phyloP scores from a whole-genome alignment of 768 basidiomycete genomes.

The Trametes sanguinea region DNA sequence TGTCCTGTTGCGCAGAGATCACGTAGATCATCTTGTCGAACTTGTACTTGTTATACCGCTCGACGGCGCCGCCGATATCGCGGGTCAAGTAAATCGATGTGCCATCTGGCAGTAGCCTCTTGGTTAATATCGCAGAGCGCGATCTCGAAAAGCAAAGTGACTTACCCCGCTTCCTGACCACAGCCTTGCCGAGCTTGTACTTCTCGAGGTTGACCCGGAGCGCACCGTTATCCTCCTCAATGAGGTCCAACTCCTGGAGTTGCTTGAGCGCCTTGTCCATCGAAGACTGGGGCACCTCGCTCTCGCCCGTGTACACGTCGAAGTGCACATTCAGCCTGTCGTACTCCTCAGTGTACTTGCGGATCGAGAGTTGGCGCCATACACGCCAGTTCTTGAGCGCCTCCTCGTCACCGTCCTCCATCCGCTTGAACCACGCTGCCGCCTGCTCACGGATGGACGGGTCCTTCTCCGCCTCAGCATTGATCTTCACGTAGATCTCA shows the following conservation, averaged over 20 bases:
- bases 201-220: conserved; percentile 85
- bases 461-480: conserved; percentile 76
- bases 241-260: conserved; percentile 71
- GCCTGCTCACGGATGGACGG: conserved; percentile 74
- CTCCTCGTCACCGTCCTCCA: conserved; percentile 90
- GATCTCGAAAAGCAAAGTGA: not conserved
- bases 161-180: conserved; percentile 83
- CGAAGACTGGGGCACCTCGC: conserved; percentile 69
- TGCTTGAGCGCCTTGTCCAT: conserved; percentile 71
- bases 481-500: conserved; percentile 93
- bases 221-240: conserved; percentile 77
- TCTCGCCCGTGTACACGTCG: conserved; percentile 92
- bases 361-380: conserved; percentile 90
- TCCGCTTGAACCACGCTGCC: conserved; percentile 87
- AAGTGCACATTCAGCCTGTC: conserved; percentile 87
- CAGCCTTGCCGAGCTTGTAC: conserved; percentile 90
- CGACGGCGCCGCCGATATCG: conserved; percentile 91
- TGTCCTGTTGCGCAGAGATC: conserved; percentile 82
- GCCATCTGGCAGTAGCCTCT: conserved; percentile 57
- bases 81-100: conserved; percentile 94
- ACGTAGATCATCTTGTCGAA: conserved; percentile 95
- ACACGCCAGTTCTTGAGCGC: conserved; percentile 87
- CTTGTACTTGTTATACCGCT: conserved; percentile 89
- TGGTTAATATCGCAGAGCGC: not conserved
- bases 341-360: conserved; percentile 88